These are phyloP conservation scores for Pyrenopolyporus hunteri DNA, from an alignment of 495 filamentous ascomycete species.

Conservation along the genomic window DNA sequence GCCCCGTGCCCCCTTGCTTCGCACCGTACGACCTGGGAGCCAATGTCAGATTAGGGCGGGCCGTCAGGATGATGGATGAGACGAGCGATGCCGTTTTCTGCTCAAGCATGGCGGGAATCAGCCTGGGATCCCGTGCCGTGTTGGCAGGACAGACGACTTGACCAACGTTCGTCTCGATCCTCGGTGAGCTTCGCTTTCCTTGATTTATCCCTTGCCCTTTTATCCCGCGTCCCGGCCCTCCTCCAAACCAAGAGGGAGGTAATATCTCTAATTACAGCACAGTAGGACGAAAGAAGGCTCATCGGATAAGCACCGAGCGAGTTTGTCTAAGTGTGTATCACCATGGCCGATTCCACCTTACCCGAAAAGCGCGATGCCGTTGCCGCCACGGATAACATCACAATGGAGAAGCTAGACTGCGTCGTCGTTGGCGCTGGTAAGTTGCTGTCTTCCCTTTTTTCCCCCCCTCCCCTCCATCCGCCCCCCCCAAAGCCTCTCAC, in stretches of 20 bases:
- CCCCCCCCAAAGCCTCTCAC: neutral
- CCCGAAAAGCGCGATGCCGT: constrained; percentile 25
- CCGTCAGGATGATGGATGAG: constrained; percentile 24
- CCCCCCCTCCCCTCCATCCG: neutral
- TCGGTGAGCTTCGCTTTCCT: constrained; percentile 11
- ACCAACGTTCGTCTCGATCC: no score
- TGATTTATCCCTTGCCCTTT: constrained; percentile 34
- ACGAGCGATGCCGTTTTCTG: constrained; percentile 25
- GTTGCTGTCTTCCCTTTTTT: constrained; percentile 6
- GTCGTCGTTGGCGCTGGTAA: constrained; percentile 55
- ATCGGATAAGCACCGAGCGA: constrained; percentile 18
- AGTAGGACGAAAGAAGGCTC: constrained; percentile 16
- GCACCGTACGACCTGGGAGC: constrained; percentile 35
- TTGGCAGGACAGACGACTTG: no score
- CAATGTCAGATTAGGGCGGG: constrained; percentile 32
- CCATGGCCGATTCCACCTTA: constrained; percentile 18
- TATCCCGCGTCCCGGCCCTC: constrained; percentile 27
- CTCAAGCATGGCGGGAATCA: constrained; percentile 10
- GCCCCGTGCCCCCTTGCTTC: constrained; percentile 11
- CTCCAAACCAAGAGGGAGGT: constrained; percentile 20
- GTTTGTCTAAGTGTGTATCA: constrained; percentile 16
- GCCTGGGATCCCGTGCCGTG: constrained; percentile 19
- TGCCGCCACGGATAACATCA: constrained; percentile 15
- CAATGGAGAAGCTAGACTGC: constrained; percentile 53
- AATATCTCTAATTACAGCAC: constrained; percentile 4